Evolutionary conservation across 1,284 basidiomycete genomes (phyloP).

Genomic region (Rhizopogon parksii): DNA sequence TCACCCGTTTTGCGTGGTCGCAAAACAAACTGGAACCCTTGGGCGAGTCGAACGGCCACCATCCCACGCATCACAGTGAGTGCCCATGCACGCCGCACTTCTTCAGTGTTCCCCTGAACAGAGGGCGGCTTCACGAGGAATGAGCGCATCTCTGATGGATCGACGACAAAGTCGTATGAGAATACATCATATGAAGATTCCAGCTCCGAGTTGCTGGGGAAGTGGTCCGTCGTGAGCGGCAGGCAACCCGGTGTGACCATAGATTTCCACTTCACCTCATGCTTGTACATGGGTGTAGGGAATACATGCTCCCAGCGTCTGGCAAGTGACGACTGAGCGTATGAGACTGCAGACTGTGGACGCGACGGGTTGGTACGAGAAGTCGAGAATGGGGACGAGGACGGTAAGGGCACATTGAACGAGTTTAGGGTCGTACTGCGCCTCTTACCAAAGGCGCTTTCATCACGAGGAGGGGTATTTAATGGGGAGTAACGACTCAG

Average conservation of each 20-base stretch:
- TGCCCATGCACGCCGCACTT: slow-evolving; percentile 65
- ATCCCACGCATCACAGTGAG: slow-evolving; percentile 89
- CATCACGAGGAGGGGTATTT: slow-evolving; percentile 62
- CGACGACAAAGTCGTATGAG: slow-evolving; percentile 74
- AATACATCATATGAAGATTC: slow-evolving; percentile 76
- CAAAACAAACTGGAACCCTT: slow-evolving; percentile 95
- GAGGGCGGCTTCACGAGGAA: slow-evolving; percentile 69
- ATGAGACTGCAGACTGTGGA: slow-evolving; percentile 47
- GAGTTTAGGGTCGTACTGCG: slow-evolving; percentile 40
- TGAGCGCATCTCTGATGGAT: slow-evolving; percentile 70
- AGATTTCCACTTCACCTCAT: slow-evolving; percentile 90
- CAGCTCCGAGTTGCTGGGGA: slow-evolving; percentile 72
- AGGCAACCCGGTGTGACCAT: slow-evolving; percentile 81
- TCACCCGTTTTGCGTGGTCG: slow-evolving; percentile 30
- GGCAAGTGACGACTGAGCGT: slow-evolving; percentile 64
- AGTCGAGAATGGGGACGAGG: slow-evolving; percentile 42
- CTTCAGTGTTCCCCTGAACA: slow-evolving; percentile 42
- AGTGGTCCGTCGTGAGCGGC: slow-evolving; percentile 88
- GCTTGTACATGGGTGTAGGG: slow-evolving; percentile 69
- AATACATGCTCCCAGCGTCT: slow-evolving; percentile 87
- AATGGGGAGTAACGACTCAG: slow-evolving; percentile 53
- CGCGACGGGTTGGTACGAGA: slow-evolving; percentile 59
- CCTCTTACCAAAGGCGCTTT: slow-evolving; percentile 46
- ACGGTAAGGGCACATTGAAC: slow-evolving; percentile 37
- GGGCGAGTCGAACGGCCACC: slow-evolving; percentile 85